A percentile compares a stretch with the other conserved stretches of the same genome.
These are phyloP conservation scores for Gentiana straminea DNA, from an alignment of 257 asterid species.

Conservation along the genomic window DNA sequence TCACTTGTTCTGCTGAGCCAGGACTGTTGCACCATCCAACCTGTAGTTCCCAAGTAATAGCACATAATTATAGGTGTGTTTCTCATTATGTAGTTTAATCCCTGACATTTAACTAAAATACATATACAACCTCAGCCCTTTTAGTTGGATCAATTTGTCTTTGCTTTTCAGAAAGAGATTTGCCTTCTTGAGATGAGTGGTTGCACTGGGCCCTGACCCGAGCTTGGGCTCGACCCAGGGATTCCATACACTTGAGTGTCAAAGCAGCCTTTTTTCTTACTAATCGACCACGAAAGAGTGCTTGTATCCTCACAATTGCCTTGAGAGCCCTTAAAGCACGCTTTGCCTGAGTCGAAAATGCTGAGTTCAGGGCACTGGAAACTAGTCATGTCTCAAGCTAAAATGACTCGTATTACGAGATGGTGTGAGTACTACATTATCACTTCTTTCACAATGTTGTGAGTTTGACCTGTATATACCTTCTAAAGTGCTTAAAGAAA, in stretches of 20 bases:
- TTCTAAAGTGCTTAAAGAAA: no score
- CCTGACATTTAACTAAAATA: no score
- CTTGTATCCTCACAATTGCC: slow-evolving; percentile 88
- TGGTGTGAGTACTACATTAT: no score
- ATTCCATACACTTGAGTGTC: slow-evolving; percentile 85
- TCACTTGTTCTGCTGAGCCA: slow-evolving; percentile 64
- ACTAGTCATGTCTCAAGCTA: no score
- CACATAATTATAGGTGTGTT: no score
- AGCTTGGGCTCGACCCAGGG: slow-evolving; percentile 83
- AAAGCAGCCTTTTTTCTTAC: slow-evolving; percentile 84
- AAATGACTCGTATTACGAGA: no score
- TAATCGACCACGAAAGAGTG: slow-evolving; percentile 74
- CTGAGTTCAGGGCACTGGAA: no score
- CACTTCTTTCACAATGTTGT: no score
- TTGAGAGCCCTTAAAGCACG: slow-evolving; percentile 84
- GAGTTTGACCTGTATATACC: no score
- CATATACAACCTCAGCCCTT: slow-evolving; percentile 49
- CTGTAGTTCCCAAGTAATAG: slow-evolving; percentile 18
- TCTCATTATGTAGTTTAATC: no score
- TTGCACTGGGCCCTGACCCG: slow-evolving; percentile 62
- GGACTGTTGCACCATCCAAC: slow-evolving; percentile 80
- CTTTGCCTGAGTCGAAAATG: slow-evolving; percentile 40
- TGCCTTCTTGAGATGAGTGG: slow-evolving; percentile 29
- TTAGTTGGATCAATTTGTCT: slow-evolving; percentile 28
- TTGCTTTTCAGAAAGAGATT: slow-evolving; percentile 4